Evolutionary conservation across 306 rosid species (phyloP), one percentile per base, ranked within the genome.

Genomic region (Prunus mongolica): DNA sequence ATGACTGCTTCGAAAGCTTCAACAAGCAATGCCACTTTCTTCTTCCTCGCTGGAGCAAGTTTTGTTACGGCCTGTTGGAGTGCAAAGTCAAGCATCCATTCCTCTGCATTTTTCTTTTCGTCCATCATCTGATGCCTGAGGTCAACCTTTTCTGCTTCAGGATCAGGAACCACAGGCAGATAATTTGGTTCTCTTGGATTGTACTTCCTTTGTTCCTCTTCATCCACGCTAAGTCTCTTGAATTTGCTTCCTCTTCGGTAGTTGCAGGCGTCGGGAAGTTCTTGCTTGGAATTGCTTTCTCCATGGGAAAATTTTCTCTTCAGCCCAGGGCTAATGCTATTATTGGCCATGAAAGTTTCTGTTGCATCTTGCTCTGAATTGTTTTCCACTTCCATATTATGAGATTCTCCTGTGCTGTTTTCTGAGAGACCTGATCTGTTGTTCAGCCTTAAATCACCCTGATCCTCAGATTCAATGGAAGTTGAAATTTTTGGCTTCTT

Each of bases 11-110:
- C 98, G 28, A 95, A 95, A 28, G 99, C 99, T 90, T 88, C 97
- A 72, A 95, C 97, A 6, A 95, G 91, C 64, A 95, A 84, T 22
- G 99, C 96, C 61, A 92, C 99, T 80, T 91, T 92, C 91, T 83
- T 95, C 91, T 95, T 95, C 88, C 91, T 88, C 28, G 97, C 97
- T 0, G 97, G 99, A 55, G 87, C 98, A 7, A 95, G 99, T 74
- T 91, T 89, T 16, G 88, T 87, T 54, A 95, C 97, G 1, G 82
- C 84, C 71, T 80, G 86, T 30, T 89, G 90, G 9, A 95, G 92
- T 55, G 92, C 97, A 60, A 78, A 81, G 82, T 95, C 99, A 64
- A 92, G 72, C 99, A 95, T 95, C 99, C 99, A 95, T 46, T 95
- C 93, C 76, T 92, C 96, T 27, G 97, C 72, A 78, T 88, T 91